Evolutionary conservation across 106 monocot species (phyloP).

Genomic region (Ottelia alismoides): DNA sequence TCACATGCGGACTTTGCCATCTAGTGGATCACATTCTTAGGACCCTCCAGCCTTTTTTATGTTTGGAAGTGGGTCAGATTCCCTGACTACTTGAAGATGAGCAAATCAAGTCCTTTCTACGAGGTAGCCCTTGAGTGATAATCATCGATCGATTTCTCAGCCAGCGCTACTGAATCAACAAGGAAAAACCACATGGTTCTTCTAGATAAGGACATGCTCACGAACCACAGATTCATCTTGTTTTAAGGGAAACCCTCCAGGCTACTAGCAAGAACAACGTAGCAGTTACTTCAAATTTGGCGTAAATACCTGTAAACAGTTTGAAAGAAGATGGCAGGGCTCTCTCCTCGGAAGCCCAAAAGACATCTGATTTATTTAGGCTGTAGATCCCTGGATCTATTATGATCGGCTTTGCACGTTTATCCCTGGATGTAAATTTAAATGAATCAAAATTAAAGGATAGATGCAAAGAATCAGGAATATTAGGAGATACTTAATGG

Average conservation of each 20-base stretch:
- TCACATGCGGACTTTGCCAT: too few relatives aligned
- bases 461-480: background rate
- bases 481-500: background rate
- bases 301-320: constrained; percentile 64
- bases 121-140: too few relatives aligned
- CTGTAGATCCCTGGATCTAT: constrained; percentile 59
- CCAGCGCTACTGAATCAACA: too few relatives aligned
- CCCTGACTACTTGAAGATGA: too few relatives aligned
- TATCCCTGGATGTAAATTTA: too few relatives aligned
- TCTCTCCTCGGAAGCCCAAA: constrained; percentile 50
- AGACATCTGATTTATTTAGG: constrained; percentile 65
- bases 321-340: constrained; percentile 73
- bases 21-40: too few relatives aligned
- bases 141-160: too few relatives aligned
- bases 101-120: too few relatives aligned
- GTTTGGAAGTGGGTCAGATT: too few relatives aligned
- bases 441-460: background rate
- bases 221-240: background rate
- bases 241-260: background rate
- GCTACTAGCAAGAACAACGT: background rate
- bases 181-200: too few relatives aligned
- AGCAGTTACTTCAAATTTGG: too few relatives aligned
- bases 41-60: too few relatives aligned
- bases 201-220: background rate
- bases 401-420: constrained; percentile 72